Base-by-base conservation (phyloP, 2,329 filamentous ascomycete genomes). In the Celoporthe dispersa region DNA sequence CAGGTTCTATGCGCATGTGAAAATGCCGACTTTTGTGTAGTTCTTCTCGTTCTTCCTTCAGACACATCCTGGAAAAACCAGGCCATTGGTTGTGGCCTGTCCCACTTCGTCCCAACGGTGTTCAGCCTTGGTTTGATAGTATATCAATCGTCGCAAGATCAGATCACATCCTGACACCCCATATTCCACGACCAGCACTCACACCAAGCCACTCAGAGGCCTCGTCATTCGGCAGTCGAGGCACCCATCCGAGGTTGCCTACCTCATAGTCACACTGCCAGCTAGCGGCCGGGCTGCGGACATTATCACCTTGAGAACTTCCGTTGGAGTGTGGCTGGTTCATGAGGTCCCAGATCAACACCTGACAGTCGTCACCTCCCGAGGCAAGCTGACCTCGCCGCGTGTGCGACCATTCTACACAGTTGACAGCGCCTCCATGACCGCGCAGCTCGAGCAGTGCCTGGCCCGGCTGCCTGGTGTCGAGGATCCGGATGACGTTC, bases 401-500 rank as follows among this genome's bases (percentile, higher is more conserved):
- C 68, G 90, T 88, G 0, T 94, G 95, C 11, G 94, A 97, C 96
- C 96, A 99, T 82, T 99, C 96, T 70, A 98, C 92, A 76, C 92
- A 96, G 81, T 97, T 98, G 69, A 99, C 88, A 9, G 93, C 82
- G 5, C 93, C 92, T 31, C 90, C 88, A 78, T 99, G 95, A 31
- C 96, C 96, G 63, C 93, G 93, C 51, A 99, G 89, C 79, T 99
- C 96, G 35, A 99, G 88, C 5, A 99, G 87, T 2, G 96, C 96
- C 80, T 98, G 96, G 7, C 96, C 96, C 0, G 96, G 96, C 81
- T 99, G 96, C 64, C 96, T 91, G 3, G 98, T 95, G 77, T 99
- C 96, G 39, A 99, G 89, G 68, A 99, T 97, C 63, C 96, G 93
- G 78, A 99, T 94, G 44, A 97, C 84, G 76, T 91, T 94, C 4